Evolutionary conservation across 2,329 filamentous ascomycete species (phyloP), one percentile per base, ranked within the genome.

Genomic region (Colletotrichum scovillei): DNA sequence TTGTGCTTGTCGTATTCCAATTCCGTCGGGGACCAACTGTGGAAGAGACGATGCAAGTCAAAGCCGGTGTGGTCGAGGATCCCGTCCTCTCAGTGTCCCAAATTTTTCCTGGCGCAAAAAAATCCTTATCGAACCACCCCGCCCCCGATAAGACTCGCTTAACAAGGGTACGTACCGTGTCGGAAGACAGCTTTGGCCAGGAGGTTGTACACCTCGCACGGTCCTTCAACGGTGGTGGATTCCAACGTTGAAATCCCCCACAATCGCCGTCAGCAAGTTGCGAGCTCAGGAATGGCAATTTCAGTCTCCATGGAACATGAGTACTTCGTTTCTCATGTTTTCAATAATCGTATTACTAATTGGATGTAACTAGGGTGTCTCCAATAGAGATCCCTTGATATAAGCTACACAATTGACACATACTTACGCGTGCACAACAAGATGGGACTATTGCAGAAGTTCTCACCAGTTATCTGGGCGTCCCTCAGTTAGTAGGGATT

Each of bases 1-100:
- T 90, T 73, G 79, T 82, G 72, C 74, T 73, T 67, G 79, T 77
- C 68, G 65, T 71, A 22, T 64, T 70, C 70, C 70, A 73, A 70
- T 70, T 70, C 69, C 42, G 69, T 74, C 72, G 73, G 59, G 42
- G 42, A 52, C 60, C 56, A 68, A 74, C 72, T 68, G 64, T 75
- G 60, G 68, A 11, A 49, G 56, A 68, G 65, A 67, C 63, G 55
- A 58, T 65, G 57, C 49, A 52, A 53, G 28, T 42, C 35, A 65
- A 57, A 63, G 53, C 64, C 69, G 49, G 42, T 60, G 65, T 42
- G 46, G 46, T 62, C 58, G 42, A 64, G 38, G 57, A n/a, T 28
- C 69, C 64, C 56, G 59, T 59, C 26, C 26, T 52, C 52, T 59
- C 42, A 49, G 42, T 49, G 42, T 49, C 42, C 58, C 71, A 49